These are phyloP conservation scores for Lachancea thermotolerans DNA, from an alignment of 805 yeast genomes.

Conservation along the genomic window DNA sequence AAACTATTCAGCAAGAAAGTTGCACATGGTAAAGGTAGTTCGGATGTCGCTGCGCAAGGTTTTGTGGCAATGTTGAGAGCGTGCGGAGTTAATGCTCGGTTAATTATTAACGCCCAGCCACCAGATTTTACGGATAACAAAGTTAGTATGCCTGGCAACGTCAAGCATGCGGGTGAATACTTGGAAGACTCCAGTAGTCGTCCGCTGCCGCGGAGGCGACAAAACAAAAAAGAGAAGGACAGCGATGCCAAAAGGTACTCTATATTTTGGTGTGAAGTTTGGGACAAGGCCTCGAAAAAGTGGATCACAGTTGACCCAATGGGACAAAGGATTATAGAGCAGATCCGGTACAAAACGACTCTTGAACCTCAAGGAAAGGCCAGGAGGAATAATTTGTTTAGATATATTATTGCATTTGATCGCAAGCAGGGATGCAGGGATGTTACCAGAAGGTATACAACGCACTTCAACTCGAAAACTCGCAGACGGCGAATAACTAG, in stretches of 20 bases:
- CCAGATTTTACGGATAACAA: constrained; percentile 62
- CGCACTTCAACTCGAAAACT: constrained; percentile 62
- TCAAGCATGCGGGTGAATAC: background rate
- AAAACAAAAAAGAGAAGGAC: background rate
- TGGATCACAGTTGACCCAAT: constrained; percentile 90
- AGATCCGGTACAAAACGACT: constrained; percentile 47
- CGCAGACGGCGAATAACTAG: constrained; percentile 65
- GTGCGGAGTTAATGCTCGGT: constrained; percentile 61
- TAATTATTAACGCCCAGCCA: constrained; percentile 82
- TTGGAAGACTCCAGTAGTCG: background rate
- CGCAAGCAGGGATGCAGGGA: constrained; percentile 60
- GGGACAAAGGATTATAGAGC: constrained; percentile 56
- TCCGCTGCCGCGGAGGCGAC: background rate
- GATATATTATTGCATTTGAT: constrained; percentile 77
- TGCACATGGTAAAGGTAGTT: constrained; percentile 50
- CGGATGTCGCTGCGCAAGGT: constrained; percentile 82
- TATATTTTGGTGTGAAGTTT: constrained; percentile 88
- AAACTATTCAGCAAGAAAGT: constrained; percentile 41
- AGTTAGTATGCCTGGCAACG: background rate
- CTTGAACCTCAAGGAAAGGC: constrained; percentile 55
- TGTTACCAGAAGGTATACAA: constrained; percentile 76
- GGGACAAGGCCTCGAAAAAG: constrained; percentile 63
- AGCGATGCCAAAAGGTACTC: constrained; percentile 42
- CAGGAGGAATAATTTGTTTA: constrained; percentile 42
- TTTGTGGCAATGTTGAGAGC: constrained; percentile 72